Base-by-base conservation (phyloP, 164 flowering plant genomes). In the Warburgia ugandensis region DNA sequence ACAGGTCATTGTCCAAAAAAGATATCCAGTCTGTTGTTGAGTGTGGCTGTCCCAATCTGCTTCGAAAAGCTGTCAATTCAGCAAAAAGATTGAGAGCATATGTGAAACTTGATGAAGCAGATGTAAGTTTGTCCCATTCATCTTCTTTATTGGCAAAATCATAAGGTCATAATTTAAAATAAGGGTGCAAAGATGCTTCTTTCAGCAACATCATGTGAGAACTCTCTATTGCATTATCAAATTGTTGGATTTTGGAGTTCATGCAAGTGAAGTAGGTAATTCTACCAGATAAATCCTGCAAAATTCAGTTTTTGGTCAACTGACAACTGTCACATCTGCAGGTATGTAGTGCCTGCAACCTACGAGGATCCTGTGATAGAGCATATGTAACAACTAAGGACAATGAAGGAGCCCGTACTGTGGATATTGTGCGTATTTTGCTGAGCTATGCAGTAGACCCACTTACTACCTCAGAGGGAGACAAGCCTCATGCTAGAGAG, bases 351-450 rank as follows among this genome's bases (percentile, higher is more conserved):
- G 66, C 68, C 25, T 92, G 99, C 62, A 68, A 54, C 59, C 66
- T 86, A 25, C 78, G 95, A 54, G 84, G 80, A 52, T 84, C 99
- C n/a, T 92, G 96, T 71, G 99, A 92, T 60, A 82, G 83, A 62
- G 95, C 99, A 31, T 84, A 83, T 63, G 73, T 72, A 40, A 60
- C 76, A 42, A 47, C 76, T 7, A 73, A 83, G 60, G 84, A 77
- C 8, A 57, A 75, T 60, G 98, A 88, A 66, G 73, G 73, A 22
- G 66, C 63, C 2, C 78, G 94, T 3, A 88, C 96, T 16, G 84
- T 92, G 54, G 99, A 92, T 73, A 42, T 92, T 55, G 77, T 88
- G 63, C 86, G 96, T 1, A 48, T 92, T 52, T 56, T 92, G 60
- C 42, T 92, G 51, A 50, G 57, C 42, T 73, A 84, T 73, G 91